Conservation (phyloP, 2,329 filamentous ascomycete species). For the Orbilia quercus region DNA sequence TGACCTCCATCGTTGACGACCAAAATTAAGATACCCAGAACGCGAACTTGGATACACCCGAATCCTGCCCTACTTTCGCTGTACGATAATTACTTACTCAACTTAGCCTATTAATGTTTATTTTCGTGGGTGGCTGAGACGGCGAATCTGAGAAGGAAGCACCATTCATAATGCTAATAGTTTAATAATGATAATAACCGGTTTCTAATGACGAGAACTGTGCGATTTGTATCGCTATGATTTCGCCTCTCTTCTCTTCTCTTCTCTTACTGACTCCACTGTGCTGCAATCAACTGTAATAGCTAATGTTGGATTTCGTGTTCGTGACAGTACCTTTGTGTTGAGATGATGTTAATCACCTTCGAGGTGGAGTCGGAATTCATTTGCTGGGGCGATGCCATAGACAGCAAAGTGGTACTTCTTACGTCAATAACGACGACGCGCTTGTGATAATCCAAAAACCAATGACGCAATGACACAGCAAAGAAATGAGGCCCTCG, state of each 20-base stretch:
- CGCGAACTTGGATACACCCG: background rate
- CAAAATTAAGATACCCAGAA: background rate
- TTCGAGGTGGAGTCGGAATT: conserved; percentile 12
- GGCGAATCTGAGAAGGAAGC: conserved; percentile 12
- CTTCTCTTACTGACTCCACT: background rate
- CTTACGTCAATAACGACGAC: no score
- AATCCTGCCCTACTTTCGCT: conserved; percentile 37
- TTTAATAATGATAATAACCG: background rate
- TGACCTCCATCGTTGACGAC: background rate
- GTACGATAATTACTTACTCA: conserved; percentile 48
- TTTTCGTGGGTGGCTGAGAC: conserved; percentile 31
- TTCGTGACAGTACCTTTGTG: conserved; percentile 1
- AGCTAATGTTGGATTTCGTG: conserved; percentile 37
- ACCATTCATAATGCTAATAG: background rate
- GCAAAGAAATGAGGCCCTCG: conserved; percentile 26
- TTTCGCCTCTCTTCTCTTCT: background rate
- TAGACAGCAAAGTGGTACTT: no score
- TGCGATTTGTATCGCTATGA: background rate
- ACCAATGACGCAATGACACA: conserved; percentile 7
- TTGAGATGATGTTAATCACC: conserved; percentile 35
- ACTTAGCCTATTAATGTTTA: conserved; percentile 51
- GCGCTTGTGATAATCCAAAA: background rate
- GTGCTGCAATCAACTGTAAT: background rate
- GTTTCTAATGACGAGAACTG: background rate
- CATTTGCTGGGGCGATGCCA: no score